Conservation (phyloP, 257 asterid genomes). For the Nicotiana otophora region DNA sequence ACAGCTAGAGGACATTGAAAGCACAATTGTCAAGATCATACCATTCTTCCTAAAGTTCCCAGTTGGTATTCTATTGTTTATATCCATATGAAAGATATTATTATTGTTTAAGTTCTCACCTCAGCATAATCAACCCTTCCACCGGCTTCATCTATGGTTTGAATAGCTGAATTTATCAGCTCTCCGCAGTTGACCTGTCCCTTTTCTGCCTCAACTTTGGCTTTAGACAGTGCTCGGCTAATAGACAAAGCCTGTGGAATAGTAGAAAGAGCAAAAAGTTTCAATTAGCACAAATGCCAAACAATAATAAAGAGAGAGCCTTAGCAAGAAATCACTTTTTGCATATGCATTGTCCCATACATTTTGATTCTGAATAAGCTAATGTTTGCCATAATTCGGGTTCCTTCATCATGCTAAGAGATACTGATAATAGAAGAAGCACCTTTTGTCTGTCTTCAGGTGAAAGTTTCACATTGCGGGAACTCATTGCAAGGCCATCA, state of each 20-base stretch:
- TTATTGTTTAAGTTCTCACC: conserved; percentile 32
- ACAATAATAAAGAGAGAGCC: not conserved
- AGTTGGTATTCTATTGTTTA: too few relatives aligned
- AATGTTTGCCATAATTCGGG: not conserved
- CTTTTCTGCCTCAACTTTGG: conserved; percentile 51
- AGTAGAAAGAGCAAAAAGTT: not conserved
- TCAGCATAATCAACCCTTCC: conserved; percentile 88
- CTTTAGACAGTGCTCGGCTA: conserved; percentile 47
- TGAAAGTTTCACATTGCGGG: conserved; percentile 76
- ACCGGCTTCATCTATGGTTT: conserved; percentile 52
- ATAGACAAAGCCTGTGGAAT: conserved; percentile 68
- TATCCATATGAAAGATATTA: not conserved
- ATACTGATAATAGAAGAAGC: not conserved
- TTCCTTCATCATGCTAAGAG: not conserved
- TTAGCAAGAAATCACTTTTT: not conserved
- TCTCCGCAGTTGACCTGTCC: conserved; percentile 50
- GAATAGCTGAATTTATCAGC: conserved; percentile 43
- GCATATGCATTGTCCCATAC: not conserved
- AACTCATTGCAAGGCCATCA: conserved; percentile 96
- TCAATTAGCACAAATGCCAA: not conserved
- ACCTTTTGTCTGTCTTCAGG: conserved; percentile 71
- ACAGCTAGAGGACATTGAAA: not conserved
- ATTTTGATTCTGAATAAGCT: not conserved
- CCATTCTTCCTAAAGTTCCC: not conserved
- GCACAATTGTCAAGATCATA: not conserved